phyloP scores from a whole-genome alignment of 225 moss, liverwort and hornwort genomes.

The Bryoerythrophyllum caledonicum region DNA sequence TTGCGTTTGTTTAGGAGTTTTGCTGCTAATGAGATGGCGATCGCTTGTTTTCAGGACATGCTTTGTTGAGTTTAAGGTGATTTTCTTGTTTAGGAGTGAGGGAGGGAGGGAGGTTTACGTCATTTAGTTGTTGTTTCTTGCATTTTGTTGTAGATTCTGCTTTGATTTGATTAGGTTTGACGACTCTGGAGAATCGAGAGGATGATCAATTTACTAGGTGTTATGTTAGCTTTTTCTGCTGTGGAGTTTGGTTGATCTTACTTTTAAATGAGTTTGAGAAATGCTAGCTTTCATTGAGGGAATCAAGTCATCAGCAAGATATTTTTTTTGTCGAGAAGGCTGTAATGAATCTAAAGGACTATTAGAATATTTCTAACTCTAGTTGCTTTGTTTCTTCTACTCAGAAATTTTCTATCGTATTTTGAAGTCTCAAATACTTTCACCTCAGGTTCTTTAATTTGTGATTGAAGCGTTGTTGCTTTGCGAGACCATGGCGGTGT shows the following conservation, averaged over 20 bases:
- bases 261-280: not conserved
- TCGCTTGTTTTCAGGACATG: not conserved
- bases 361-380: no score
- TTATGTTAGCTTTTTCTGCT: not conserved
- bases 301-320: not conserved
- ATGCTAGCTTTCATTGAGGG: not conserved
- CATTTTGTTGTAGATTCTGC: not conserved
- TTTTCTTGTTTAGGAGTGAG: slow-evolving; percentile 3
- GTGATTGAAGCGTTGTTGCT: slow-evolving; percentile 3
- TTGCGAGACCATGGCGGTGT: slow-evolving; percentile 19
- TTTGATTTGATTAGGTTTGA: not conserved
- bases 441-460: slow-evolving; percentile 10
- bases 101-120: no score
- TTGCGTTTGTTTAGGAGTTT: not conserved
- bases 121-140: not conserved
- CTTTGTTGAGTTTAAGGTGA: not conserved
- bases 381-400: not conserved
- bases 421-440: not conserved
- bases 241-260: not conserved
- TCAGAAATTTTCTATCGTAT: not conserved
- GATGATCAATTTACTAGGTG: not conserved
- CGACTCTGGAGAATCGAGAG: not conserved
- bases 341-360: not conserved
- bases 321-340: not conserved
- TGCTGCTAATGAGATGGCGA: not conserved